Percentiles rank a stretch among this genome's conserved stretches.
Conservation (phyloP, 2,329 filamentous ascomycete species). For the Alternaria gansuensis region DNA sequence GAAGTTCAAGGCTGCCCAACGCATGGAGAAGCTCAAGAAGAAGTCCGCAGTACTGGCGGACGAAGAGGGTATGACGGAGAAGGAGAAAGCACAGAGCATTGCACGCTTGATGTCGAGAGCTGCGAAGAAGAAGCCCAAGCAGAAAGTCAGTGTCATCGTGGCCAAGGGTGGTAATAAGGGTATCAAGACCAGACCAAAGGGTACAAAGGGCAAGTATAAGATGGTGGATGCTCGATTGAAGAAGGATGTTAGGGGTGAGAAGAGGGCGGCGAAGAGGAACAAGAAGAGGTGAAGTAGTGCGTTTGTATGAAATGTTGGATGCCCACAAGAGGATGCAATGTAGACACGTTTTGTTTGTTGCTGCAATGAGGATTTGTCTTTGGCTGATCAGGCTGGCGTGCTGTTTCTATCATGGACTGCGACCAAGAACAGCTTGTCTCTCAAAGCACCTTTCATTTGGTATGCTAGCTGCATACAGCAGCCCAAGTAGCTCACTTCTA, state of each 20-base stretch:
- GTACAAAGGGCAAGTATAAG: slow-evolving; percentile 95
- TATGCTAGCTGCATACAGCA: too few species aligned
- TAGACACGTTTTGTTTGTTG: not conserved
- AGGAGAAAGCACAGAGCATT: slow-evolving; percentile 91
- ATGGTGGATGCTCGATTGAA: slow-evolving; percentile 96
- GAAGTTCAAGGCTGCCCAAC: slow-evolving; percentile 93
- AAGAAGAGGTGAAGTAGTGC: slow-evolving; percentile 49
- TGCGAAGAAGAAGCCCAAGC: slow-evolving; percentile 83
- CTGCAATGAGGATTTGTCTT: not conserved
- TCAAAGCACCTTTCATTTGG: too few species aligned
- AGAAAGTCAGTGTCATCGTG: slow-evolving; percentile 86
- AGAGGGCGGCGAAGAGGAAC: slow-evolving; percentile 80
- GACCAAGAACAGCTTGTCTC: too few species aligned
- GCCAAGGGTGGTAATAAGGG: slow-evolving; percentile 85
- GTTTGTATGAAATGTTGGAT: not conserved
- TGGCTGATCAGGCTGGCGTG: not conserved
- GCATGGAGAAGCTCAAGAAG: slow-evolving; percentile 93
- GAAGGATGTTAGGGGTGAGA: slow-evolving; percentile 91
- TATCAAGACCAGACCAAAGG: slow-evolving; percentile 84
- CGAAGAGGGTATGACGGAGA: slow-evolving; percentile 92
- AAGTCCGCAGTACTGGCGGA: slow-evolving; percentile 91
- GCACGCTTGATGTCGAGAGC: slow-evolving; percentile 82
- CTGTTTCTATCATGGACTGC: too few species aligned
- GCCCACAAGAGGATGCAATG: not conserved
- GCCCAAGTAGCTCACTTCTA: too few species aligned